Evolutionary conservation across 108 stramenopile species (phyloP).

Genomic region (Heterococcus sp.): DNA sequence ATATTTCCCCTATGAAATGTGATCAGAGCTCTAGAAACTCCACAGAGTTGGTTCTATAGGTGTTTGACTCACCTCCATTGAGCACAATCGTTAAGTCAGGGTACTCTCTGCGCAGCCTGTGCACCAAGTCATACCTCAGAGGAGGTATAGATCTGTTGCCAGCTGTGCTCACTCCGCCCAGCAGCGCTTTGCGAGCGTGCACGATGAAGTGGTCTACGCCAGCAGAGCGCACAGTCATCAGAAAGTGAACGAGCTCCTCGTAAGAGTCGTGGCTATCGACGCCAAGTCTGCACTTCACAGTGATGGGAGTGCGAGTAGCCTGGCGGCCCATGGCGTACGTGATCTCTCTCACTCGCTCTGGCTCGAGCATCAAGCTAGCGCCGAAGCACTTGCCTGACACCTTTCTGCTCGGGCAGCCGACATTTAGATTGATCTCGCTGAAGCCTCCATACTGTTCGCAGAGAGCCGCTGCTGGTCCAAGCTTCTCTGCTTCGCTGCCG

Average conservation of each 20-base stretch:
- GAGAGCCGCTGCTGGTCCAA: constrained; percentile 66
- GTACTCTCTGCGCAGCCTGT: constrained; percentile 21
- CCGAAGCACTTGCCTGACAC: constrained; percentile 95
- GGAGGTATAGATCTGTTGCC: constrained; percentile 94
- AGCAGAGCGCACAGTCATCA: constrained; percentile 71
- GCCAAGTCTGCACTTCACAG: constrained; percentile 94
- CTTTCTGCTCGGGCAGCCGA: constrained; percentile 93
- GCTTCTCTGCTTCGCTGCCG: constrained; percentile 76
- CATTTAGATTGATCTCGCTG: constrained; percentile 95
- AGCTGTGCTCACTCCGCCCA: constrained; percentile 81
- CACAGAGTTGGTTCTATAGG: constrained; percentile 6
- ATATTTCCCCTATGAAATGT: too few relatives aligned
- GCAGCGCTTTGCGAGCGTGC: constrained; percentile 91
- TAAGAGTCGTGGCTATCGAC: constrained; percentile 76
- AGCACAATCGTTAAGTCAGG: constrained; percentile 30
- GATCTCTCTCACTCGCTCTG: constrained; percentile 75
- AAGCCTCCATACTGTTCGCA: constrained; percentile 57
- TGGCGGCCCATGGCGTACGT: constrained; percentile 62
- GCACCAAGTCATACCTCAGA: constrained; percentile 60
- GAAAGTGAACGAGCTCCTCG: constrained; percentile 69
- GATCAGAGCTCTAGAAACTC: too few relatives aligned
- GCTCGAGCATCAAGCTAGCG: constrained; percentile 87
- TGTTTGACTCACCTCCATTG: constrained; percentile 22
- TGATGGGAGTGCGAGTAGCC: constrained; percentile 70
- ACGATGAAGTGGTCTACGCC: constrained; percentile 85